Evolutionary conservation across 192 early-diverging fungal genomes (phyloP).

Genomic region (Rhizophlyctis rosea): DNA sequence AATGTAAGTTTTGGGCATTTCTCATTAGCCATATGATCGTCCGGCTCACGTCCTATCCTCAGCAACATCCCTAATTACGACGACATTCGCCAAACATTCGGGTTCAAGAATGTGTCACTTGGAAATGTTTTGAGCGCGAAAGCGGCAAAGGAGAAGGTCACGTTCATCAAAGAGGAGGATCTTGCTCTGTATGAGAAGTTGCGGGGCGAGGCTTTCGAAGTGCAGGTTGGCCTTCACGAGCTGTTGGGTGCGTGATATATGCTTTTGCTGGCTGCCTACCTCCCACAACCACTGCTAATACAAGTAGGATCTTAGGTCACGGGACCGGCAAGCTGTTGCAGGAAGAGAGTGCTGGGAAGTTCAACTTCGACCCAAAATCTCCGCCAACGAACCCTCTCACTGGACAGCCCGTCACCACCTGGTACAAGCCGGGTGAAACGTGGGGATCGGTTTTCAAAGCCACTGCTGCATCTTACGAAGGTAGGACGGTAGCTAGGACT

Average conservation of each 20-base stretch:
- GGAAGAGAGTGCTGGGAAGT: slow-evolving; percentile 47
- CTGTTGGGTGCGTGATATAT: slow-evolving; percentile 27
- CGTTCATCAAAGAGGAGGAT: slow-evolving; percentile 49
- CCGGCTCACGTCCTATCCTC: neutral
- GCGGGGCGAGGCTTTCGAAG: slow-evolving; percentile 47
- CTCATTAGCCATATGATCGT: neutral
- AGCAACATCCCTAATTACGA: slow-evolving; percentile 46
- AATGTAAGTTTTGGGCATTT: slow-evolving; percentile 11
- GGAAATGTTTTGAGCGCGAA: slow-evolving; percentile 55
- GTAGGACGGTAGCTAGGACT: slow-evolving; percentile 5
- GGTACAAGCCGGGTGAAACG: slow-evolving; percentile 61
- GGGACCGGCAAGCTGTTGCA: slow-evolving; percentile 58
- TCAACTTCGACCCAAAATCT: slow-evolving; percentile 52
- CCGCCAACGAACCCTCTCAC: slow-evolving; percentile 43
- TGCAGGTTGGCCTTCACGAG: slow-evolving; percentile 63
- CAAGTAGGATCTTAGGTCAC: slow-evolving; percentile 35
- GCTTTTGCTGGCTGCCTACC: neutral
- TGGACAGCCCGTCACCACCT: slow-evolving; percentile 40
- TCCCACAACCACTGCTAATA: too few species aligned
- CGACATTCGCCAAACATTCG: slow-evolving; percentile 38
- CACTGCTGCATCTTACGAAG: slow-evolving; percentile 39
- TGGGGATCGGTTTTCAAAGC: slow-evolving; percentile 53
- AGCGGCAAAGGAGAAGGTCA: slow-evolving; percentile 45
- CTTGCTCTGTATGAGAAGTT: slow-evolving; percentile 40
- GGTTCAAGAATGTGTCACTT: slow-evolving; percentile 62